Evolutionary conservation across 768 basidiomycete species (phyloP).

Genomic region (Tylopilus sp.): DNA sequence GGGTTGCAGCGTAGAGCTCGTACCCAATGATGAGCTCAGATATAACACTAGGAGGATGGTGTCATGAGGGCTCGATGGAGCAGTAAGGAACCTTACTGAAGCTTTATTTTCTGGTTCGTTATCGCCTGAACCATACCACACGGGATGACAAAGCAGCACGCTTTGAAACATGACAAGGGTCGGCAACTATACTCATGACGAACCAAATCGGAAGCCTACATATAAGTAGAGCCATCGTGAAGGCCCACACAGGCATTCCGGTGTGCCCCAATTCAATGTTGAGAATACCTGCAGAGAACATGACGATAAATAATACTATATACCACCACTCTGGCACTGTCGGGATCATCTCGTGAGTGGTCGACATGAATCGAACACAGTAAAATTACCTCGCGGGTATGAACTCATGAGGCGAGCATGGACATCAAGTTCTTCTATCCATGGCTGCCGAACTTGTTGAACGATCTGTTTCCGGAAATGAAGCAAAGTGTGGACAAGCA

Average conservation of each 20-base stretch:
- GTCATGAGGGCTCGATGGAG: not conserved
- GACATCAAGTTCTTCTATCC: constrained; percentile 78
- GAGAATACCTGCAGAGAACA: constrained; percentile 67
- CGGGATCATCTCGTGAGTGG: not conserved
- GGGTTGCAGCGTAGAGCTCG: not conserved
- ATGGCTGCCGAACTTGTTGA: constrained; percentile 62
- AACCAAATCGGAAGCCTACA: constrained; percentile 30
- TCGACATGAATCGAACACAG: too few relatives aligned
- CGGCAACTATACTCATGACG: not conserved
- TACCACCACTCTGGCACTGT: constrained; percentile 87
- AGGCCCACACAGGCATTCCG: constrained; percentile 65
- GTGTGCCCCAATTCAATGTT: constrained; percentile 74
- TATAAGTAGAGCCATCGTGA: constrained; percentile 61
- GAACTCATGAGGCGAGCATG: constrained; percentile 80
- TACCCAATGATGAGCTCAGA: constrained; percentile 75
- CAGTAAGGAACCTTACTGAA: constrained; percentile 34
- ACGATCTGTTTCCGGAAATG: constrained; percentile 80
- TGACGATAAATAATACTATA: constrained; percentile 57
- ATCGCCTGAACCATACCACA: constrained; percentile 65
- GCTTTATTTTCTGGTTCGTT: constrained; percentile 74
- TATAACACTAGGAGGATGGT: constrained; percentile 45
- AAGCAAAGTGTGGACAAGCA: constrained; percentile 38
- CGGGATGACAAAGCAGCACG: constrained; percentile 47
- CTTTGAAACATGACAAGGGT: constrained; percentile 14
- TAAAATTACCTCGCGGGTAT: constrained; percentile 46